phyloP scores from a whole-genome alignment of 208 protist species.

The Acanthamoeba triangularis region DNA sequence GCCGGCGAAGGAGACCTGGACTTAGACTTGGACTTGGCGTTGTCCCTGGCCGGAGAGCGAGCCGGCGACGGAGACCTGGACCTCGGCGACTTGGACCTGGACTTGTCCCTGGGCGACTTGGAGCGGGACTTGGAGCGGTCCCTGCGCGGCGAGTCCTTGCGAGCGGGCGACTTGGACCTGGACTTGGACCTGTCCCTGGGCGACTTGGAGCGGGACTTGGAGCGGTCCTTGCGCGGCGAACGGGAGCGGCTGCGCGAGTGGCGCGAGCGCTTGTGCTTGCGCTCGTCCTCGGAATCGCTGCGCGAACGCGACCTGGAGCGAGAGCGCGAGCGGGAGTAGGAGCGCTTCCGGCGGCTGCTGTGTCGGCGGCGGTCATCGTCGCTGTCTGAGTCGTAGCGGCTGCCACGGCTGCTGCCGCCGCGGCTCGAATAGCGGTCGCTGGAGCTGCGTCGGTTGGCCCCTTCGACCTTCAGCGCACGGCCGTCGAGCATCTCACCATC shows the following conservation, averaged over 20 bases:
- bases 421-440: not conserved
- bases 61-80: not conserved
- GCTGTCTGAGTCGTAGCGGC: not conserved
- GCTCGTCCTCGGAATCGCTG: constrained; percentile 6
- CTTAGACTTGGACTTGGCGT: not conserved
- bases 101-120: not conserved
- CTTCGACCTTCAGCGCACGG: constrained; percentile 12
- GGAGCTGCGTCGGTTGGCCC: constrained; percentile 10
- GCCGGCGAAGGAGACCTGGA: not conserved
- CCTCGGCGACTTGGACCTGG: constrained; percentile 9
- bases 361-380: constrained; percentile 7
- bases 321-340: not conserved
- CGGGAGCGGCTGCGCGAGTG: not conserved
- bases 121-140: not conserved
- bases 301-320: constrained; percentile 1
- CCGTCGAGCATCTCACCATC: constrained; percentile 28
- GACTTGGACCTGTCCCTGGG: not conserved
- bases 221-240: not conserved
- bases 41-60: not conserved
- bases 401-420: not conserved
- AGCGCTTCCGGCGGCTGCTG: constrained; percentile 10
- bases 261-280: not conserved
- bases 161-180: not conserved
- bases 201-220: not conserved
- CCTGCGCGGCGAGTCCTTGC: not conserved